Base-by-base conservation (phyloP, 2,329 filamentous ascomycete species). In the Pseudogymnoascus sp. region DNA sequence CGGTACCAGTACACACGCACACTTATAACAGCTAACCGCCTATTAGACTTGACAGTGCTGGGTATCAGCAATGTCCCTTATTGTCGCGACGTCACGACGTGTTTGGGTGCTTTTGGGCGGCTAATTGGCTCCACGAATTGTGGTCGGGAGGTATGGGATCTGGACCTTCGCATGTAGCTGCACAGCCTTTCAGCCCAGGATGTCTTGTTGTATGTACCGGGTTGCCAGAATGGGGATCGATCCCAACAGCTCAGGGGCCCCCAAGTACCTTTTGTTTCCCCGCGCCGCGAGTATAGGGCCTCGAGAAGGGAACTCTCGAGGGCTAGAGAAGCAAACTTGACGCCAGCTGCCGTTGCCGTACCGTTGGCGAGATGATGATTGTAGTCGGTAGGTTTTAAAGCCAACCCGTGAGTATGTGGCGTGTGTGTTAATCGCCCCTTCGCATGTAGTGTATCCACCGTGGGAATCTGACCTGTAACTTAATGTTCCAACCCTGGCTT, bases 161-260 rank as follows among this genome's bases (percentile, higher is more conserved):
- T 38, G 33, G 37, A 24, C 59, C 59, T 40, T 60, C 4, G 22
- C 33, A 24, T 38, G 59, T 38, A 41, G 59, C 59, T 60, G 33
- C 59, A 38, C 19, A 60, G 59, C 12, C 26, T 33, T 60, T 38
- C 59, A 60, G 59, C 59, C 33, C 35, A 60, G 59, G 59, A n/a
- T 41, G 12, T 26, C 8, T 16, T 60, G 59, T 22, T 38, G 12
- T n/a, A 16, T 40, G 22, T 7, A 60, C 59, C 59, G 59, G 59
- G 26, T 60, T 60, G n/a, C 59, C 59, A 60, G 59, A 60, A 60
- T 19, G 59, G 59, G 59, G 28, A 41, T 38, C 59, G 40, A 60
- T 56, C 50, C 50, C 50, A 56, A 10, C 50, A 56, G 16, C 50
- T 56, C 16, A 56, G 10, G 33, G 50, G 50, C 26, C n/a, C 28